Percentiles rank a stretch among this genome's conserved stretches.
Conservation (phyloP, 345 rosid species). For the Atalantia buxifolia region DNA sequence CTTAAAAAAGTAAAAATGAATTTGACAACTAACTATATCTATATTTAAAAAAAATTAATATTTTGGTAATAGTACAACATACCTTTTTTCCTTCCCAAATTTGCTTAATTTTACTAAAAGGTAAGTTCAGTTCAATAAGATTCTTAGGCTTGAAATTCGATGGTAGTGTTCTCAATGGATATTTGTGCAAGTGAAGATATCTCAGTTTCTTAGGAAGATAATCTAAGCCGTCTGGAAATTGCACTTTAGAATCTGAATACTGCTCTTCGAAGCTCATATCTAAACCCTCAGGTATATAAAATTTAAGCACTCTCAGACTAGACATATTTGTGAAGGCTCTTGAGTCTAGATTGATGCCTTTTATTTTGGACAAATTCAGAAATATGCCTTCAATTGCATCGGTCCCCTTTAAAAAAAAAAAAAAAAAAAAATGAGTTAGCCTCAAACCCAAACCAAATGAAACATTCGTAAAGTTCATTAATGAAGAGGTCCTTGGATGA, state of each 20-base stretch:
- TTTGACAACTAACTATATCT: not conserved
- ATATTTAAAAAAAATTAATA: not conserved
- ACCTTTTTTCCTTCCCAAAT: not conserved
- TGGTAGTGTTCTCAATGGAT: not conserved
- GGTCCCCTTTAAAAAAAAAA: not conserved
- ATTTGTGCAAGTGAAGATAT: not conserved
- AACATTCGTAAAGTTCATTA: too few relatives aligned
- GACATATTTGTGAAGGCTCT: not conserved
- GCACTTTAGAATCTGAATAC: not conserved
- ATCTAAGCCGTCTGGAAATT: not conserved
- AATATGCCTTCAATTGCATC: not conserved
- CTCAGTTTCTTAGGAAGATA: not conserved
- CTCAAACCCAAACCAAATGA: not conserved
- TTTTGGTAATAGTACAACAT: not conserved
- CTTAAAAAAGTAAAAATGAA: not conserved
- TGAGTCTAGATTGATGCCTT: not conserved
- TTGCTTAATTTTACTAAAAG: not conserved
- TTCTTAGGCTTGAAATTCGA: not conserved
- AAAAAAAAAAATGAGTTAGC: not conserved
- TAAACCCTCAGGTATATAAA: not conserved
- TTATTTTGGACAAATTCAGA: not conserved
- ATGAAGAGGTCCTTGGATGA: not conserved
- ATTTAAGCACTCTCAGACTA: not conserved
- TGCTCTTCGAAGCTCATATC: not conserved
- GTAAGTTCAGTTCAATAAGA: not conserved